phyloP scores from a whole-genome alignment of 2,329 filamentous ascomycete species.

The Aureobasidium sp. region DNA sequence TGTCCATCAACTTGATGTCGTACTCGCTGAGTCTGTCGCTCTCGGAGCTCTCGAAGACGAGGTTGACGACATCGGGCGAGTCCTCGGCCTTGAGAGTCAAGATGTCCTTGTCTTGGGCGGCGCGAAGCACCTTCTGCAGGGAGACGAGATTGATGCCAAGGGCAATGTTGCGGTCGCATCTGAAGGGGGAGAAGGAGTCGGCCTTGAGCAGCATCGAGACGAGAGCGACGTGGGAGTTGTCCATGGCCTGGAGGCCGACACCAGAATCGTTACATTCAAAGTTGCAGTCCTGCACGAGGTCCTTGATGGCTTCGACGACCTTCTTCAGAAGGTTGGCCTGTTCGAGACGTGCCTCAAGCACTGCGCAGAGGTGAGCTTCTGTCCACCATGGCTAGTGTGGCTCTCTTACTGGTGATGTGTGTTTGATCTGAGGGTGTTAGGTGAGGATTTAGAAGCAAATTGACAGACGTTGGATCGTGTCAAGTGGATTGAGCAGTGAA shows the following conservation, averaged over 20 bases:
- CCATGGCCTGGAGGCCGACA: constrained; percentile 97
- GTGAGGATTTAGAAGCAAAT: neutral
- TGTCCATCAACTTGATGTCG: constrained; percentile 99
- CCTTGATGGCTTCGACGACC: constrained; percentile 98
- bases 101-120: constrained; percentile 88
- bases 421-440: neutral
- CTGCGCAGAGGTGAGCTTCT: constrained; percentile 29
- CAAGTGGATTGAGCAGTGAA: neutral
- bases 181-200: constrained; percentile 88
- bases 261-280: constrained; percentile 99
- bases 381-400: neutral
- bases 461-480: neutral
- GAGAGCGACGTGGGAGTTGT: constrained; percentile 98
- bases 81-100: constrained; percentile 97
- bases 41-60: constrained; percentile 85
- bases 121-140: constrained; percentile 92
- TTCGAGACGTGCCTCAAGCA: constrained; percentile 97
- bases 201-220: constrained; percentile 98
- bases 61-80: constrained; percentile 87
- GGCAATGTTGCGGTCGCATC: constrained; percentile 97
- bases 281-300: constrained; percentile 98
- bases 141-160: constrained; percentile 96
- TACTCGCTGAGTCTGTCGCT: constrained; percentile 95
- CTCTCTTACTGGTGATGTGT: constrained; percentile 11
- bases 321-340: constrained; percentile 94